phyloP scores from a whole-genome alignment of 257 asterid species.

The Fraxinus quadrangulata region DNA sequence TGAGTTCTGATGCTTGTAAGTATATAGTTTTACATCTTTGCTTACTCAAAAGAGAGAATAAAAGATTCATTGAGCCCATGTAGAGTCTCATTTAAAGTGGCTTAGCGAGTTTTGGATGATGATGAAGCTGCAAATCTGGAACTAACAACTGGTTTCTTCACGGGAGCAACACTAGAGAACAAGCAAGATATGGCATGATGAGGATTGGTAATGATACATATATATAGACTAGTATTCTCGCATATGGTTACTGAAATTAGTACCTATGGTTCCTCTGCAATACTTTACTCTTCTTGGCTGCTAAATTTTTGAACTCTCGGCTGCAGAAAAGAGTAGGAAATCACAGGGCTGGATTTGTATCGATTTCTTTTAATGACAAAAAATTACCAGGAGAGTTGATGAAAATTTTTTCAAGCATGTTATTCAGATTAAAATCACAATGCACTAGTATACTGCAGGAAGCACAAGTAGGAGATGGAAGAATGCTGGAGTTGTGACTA shows the following conservation, averaged over 20 bases:
- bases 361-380: neutral
- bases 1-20: neutral
- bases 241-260: neutral
- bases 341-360: neutral
- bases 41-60: neutral
- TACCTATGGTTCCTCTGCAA: constrained; percentile 58
- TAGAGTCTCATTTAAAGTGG: constrained; percentile 36
- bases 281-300: constrained; percentile 60
- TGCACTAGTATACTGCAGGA: neutral
- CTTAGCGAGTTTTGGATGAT: constrained; percentile 35
- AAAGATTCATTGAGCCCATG: neutral
- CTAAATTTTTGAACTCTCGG: constrained; percentile 73
- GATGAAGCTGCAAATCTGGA: constrained; percentile 34
- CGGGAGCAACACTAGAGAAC: constrained; percentile 31
- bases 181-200: constrained; percentile 21
- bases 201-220: constrained; percentile 17
- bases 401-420: neutral
- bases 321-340: constrained; percentile 43
- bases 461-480: neutral
- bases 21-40: neutral
- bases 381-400: neutral
- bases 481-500: neutral
- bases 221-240: neutral
- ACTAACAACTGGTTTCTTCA: constrained; percentile 28
- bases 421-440: neutral